These are phyloP conservation scores for Stagonosporopsis vannaccii DNA, from an alignment of 2,329 filamentous ascomycete species.

Conservation along the genomic window DNA sequence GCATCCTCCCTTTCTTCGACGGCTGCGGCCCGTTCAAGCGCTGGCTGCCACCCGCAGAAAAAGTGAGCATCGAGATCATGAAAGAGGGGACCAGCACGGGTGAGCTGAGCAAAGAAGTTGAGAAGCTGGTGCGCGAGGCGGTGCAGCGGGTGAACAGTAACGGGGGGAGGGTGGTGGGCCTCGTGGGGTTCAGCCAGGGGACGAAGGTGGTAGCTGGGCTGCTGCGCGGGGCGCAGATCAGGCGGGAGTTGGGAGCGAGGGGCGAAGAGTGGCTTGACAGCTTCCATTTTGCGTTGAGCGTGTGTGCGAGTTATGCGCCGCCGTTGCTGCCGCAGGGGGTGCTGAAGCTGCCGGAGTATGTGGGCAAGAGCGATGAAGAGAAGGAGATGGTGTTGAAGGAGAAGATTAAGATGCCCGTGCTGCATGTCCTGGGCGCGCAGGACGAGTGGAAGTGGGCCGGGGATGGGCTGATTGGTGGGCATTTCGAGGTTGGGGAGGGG, in stretches of 20 bases:
- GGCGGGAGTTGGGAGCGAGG: slow-evolving; percentile 9
- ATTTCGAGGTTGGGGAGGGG: slow-evolving; percentile 35
- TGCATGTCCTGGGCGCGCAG: slow-evolving; percentile 43
- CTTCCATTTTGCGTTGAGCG: slow-evolving; percentile 32
- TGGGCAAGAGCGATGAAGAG: slow-evolving; percentile 10
- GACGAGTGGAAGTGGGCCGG: slow-evolving; percentile 49
- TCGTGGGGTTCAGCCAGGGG: slow-evolving; percentile 46
- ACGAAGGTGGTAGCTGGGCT: slow-evolving; percentile 45
- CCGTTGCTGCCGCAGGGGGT: slow-evolving; percentile 33
- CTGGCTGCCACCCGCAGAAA: slow-evolving; percentile 37
- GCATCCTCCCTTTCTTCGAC: slow-evolving; percentile 49
- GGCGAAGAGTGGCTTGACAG: slow-evolving; percentile 22
- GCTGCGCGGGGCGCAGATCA: slow-evolving; percentile 35
- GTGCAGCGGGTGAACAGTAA: slow-evolving; percentile 18
- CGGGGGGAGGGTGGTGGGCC: slow-evolving; percentile 38
- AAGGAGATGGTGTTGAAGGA: slow-evolving; percentile 14
- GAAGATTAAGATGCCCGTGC: slow-evolving; percentile 37
- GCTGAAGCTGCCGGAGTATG: slow-evolving; percentile 4
- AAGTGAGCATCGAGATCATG: slow-evolving; percentile 28
- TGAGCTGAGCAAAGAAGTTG: slow-evolving; percentile 30
- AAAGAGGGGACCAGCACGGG: slow-evolving; percentile 18
- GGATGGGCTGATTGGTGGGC: slow-evolving; percentile 36
- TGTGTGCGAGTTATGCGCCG: slow-evolving; percentile 42
- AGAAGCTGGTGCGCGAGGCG: slow-evolving; percentile 27
- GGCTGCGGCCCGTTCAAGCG: slow-evolving; percentile 47